These are phyloP conservation scores for Coelomomyces lativittatus DNA, from an alignment of 371 early-diverging fungal species.

Conservation along the genomic window DNA sequence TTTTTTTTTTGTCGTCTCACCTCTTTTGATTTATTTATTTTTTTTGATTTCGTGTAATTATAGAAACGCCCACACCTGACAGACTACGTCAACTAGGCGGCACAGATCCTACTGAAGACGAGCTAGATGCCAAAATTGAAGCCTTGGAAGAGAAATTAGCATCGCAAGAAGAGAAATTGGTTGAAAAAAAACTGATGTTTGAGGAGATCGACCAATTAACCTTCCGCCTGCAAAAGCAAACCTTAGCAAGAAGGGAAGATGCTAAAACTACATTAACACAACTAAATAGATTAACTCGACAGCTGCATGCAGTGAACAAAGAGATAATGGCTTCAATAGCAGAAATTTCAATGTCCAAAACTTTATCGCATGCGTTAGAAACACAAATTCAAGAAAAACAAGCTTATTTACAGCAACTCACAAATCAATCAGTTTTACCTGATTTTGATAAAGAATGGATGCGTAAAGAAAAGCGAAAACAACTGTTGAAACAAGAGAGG, in stretches of 20 bases:
- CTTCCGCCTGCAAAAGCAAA: constrained; percentile 14
- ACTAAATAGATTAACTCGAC: constrained; percentile 19
- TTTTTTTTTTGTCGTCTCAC: too few species aligned
- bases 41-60: not conserved
- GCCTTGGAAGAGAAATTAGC: constrained; percentile 19
- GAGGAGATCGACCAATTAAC: constrained; percentile 23
- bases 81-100: constrained; percentile 22
- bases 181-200: constrained; percentile 31
- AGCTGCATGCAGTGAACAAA: constrained; percentile 13
- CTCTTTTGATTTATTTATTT: too few species aligned
- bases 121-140: constrained; percentile 15
- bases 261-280: constrained; percentile 9
- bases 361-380: constrained; percentile 6
- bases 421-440: constrained; percentile 10
- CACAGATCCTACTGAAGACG: constrained; percentile 14
- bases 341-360: constrained; percentile 34
- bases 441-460: constrained; percentile 18
- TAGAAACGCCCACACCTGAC: constrained; percentile 17
- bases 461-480: constrained; percentile 5
- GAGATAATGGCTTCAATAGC: constrained; percentile 27
- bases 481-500: not conserved
- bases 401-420: not conserved
- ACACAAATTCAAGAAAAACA: not conserved
- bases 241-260: constrained; percentile 11
- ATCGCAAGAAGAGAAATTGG: constrained; percentile 24